phyloP scores from a whole-genome alignment of 768 basidiomycete genomes.

The Lactarius tabidus region DNA sequence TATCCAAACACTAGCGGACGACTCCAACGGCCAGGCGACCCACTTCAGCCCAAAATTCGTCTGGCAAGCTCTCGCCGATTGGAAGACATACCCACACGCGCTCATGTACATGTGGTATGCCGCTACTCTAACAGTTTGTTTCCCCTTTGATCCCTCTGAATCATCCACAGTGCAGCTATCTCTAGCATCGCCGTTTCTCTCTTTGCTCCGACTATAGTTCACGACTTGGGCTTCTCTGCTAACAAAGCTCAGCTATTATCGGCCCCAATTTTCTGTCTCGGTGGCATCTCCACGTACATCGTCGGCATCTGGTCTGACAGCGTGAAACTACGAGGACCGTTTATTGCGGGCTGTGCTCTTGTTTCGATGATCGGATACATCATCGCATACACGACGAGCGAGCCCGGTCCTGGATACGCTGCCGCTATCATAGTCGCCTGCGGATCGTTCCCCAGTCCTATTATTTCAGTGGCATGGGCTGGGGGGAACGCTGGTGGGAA shows the following conservation, averaged over 20 bases:
- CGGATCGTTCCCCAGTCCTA: conserved; percentile 50
- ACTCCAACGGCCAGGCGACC: conserved; percentile 32
- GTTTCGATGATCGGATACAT: conserved; percentile 51
- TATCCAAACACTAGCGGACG: conserved; percentile 29
- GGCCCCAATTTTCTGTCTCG: conserved; percentile 35
- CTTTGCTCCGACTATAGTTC: conserved; percentile 36
- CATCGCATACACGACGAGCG: conserved; percentile 39
- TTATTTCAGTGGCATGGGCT: conserved; percentile 50
- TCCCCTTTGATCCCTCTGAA: background rate
- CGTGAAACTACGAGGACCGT: conserved; percentile 44
- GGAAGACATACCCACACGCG: conserved; percentile 36
- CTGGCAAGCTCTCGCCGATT: conserved; percentile 34
- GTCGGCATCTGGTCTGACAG: conserved; percentile 36
- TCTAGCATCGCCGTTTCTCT: conserved; percentile 44
- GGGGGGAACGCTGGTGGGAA: conserved; percentile 55
- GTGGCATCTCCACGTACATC: conserved; percentile 31
- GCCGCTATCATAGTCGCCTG: conserved; percentile 48
- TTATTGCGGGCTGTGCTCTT: conserved; percentile 40
- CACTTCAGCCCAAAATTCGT: conserved; percentile 36
- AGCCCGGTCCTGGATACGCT: conserved; percentile 36
- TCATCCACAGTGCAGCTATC: conserved; percentile 36
- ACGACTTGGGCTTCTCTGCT: conserved; percentile 44
- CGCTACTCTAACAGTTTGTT: background rate
- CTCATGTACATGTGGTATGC: conserved; percentile 34
- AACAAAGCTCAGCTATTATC: conserved; percentile 40